Evolutionary conservation across 257 asterid species (phyloP).

Genomic region (Knoxia roxburghii): DNA sequence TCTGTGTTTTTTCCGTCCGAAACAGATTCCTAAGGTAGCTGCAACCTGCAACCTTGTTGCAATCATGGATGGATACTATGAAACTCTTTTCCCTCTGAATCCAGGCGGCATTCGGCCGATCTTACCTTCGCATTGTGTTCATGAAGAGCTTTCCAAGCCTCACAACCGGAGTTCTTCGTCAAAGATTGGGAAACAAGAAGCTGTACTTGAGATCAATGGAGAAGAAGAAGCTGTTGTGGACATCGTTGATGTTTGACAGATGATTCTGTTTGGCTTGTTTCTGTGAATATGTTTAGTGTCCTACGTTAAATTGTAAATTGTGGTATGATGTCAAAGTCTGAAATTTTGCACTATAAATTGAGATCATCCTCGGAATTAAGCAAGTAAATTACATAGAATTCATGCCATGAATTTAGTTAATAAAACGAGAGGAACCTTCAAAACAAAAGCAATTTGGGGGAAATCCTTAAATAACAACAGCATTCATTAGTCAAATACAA

Average conservation of each 20-base stretch:
- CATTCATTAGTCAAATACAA: neutral
- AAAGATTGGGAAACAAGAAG: neutral
- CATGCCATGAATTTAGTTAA: too few species aligned
- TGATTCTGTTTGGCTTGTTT: neutral
- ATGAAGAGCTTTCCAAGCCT: slow-evolving; percentile 45
- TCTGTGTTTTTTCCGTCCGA: neutral
- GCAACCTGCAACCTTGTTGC: slow-evolving; percentile 75
- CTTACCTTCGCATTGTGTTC: slow-evolving; percentile 50
- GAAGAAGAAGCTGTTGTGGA: too few species aligned
- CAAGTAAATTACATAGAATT: too few species aligned
- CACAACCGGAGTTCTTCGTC: slow-evolving; percentile 48
- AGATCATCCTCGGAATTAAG: neutral
- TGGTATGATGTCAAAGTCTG: too few species aligned
- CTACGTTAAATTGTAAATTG: neutral
- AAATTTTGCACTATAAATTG: too few species aligned
- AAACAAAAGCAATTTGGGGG: too few species aligned
- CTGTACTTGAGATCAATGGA: neutral
- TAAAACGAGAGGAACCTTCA: too few species aligned
- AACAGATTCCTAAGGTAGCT: slow-evolving; percentile 88
- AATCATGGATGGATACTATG: slow-evolving; percentile 85
- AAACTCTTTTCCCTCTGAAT: slow-evolving; percentile 77
- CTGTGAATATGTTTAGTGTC: neutral
- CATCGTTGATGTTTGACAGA: neutral
- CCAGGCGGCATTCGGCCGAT: slow-evolving; percentile 71
- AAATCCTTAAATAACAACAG: neutral